Conservation (phyloP, 768 basidiomycete genomes). For the Collybiopsis luxurians region DNA sequence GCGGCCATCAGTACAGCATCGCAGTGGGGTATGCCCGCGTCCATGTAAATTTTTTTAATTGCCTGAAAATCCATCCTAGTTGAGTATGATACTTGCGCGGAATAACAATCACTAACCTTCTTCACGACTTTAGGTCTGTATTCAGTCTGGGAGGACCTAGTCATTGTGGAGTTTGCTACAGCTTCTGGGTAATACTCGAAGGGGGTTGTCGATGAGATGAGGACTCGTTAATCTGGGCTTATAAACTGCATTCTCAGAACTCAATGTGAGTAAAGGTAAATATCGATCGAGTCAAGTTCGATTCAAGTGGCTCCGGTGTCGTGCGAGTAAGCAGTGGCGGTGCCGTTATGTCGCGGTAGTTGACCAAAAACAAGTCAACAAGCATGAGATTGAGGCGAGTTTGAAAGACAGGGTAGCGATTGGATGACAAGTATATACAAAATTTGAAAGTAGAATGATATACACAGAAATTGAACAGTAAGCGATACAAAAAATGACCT, state of each 20-base stretch:
- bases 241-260: not conserved
- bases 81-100: not conserved
- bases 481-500: not conserved
- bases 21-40: not conserved
- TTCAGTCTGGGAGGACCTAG: not conserved
- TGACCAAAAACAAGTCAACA: too few species aligned
- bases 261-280: not conserved
- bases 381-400: too few species aligned
- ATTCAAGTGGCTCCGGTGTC: too few species aligned
- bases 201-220: not conserved
- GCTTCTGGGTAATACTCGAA: too few species aligned
- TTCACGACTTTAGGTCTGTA: not conserved
- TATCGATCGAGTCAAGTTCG: not conserved
- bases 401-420: too few species aligned
- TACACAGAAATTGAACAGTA: not conserved
- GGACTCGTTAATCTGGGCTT: not conserved
- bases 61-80: not conserved
- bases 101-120: not conserved
- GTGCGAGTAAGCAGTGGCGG: not conserved
- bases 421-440: not conserved
- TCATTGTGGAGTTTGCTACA: not conserved
- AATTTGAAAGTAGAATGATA: not conserved
- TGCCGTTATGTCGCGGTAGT: not conserved
- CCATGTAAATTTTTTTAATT: not conserved
- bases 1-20: not conserved